phyloP scores from a whole-genome alignment of 768 basidiomycete species.

The Russula olivacea region DNA sequence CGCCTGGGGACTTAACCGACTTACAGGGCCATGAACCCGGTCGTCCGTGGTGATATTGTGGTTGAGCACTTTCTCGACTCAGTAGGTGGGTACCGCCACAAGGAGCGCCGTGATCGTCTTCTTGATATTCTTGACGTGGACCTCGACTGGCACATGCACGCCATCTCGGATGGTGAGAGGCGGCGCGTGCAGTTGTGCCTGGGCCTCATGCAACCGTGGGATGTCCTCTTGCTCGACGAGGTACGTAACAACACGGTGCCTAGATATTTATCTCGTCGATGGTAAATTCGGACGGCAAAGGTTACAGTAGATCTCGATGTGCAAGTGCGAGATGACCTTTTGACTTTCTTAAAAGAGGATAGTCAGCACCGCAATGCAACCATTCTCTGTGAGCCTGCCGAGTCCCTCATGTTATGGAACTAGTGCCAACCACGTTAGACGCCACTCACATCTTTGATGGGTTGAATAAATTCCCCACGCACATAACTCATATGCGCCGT shows the following conservation, averaged over 20 bases:
- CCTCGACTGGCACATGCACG: constrained; percentile 93
- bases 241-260: constrained; percentile 36
- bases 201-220: constrained; percentile 93
- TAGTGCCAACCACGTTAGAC: constrained; percentile 42
- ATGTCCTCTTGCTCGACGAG: constrained; percentile 90
- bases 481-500: constrained; percentile 85
- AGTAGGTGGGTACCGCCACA: constrained; percentile 92
- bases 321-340: constrained; percentile 85
- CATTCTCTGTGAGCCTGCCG: constrained; percentile 63
- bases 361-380: constrained; percentile 76
- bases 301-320: constrained; percentile 98
- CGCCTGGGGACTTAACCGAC: neutral
- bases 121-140: constrained; percentile 94
- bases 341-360: constrained; percentile 80
- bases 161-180: constrained; percentile 94
- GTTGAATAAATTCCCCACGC: constrained; percentile 84
- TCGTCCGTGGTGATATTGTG: constrained; percentile 86
- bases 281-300: constrained; percentile 35
- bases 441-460: constrained; percentile 98
- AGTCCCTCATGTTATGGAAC: neutral
- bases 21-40: constrained; percentile 90
- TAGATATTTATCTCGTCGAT: neutral
- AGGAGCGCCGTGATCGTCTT: constrained; percentile 76
- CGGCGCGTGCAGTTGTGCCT: constrained; percentile 90
- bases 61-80: constrained; percentile 96